These are phyloP conservation scores for Asterophora parasitica DNA, from an alignment of 768 basidiomycete genomes.

Conservation along the genomic window DNA sequence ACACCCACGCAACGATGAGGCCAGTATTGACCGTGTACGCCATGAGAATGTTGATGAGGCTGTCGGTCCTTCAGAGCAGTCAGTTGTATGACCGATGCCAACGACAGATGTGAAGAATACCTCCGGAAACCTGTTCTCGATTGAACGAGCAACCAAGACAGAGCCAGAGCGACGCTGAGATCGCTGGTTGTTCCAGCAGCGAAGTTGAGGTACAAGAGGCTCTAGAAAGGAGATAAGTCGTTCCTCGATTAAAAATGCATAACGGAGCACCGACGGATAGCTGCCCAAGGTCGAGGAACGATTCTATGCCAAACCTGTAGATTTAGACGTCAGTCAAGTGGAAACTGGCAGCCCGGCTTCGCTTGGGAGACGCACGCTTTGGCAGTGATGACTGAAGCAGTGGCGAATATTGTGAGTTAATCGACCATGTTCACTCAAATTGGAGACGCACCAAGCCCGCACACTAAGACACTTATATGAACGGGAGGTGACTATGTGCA, in stretches of 20 bases:
- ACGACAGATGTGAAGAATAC: slow-evolving; percentile 23
- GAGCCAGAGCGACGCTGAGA: slow-evolving; percentile 41
- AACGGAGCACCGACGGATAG: slow-evolving; percentile 30
- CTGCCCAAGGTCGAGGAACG: slow-evolving; percentile 31
- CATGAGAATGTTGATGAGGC: slow-evolving; percentile 43
- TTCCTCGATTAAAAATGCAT: background rate
- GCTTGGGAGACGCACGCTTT: slow-evolving; percentile 42
- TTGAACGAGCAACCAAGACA: slow-evolving; percentile 43
- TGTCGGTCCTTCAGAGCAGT: slow-evolving; percentile 50
- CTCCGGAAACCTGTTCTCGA: slow-evolving; percentile 48
- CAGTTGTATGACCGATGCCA: background rate
- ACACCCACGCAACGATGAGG: slow-evolving; percentile 35
- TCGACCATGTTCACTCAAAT: background rate
- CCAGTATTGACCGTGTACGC: slow-evolving; percentile 54
- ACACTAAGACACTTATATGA: slow-evolving; percentile 21
- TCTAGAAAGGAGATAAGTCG: slow-evolving; percentile 25
- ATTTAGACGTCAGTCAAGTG: background rate
- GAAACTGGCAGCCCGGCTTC: no score
- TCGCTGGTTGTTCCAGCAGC: slow-evolving; percentile 46
- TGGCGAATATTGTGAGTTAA: background rate
- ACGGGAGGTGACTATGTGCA: background rate
- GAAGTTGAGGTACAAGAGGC: slow-evolving; percentile 48
- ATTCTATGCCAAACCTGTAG: slow-evolving; percentile 34
- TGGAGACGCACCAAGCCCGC: slow-evolving; percentile 30
- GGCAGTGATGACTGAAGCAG: slow-evolving; percentile 41